Evolutionary conservation across 768 basidiomycete genomes (phyloP).

Genomic region (Gelatoporia subvermispora): DNA sequence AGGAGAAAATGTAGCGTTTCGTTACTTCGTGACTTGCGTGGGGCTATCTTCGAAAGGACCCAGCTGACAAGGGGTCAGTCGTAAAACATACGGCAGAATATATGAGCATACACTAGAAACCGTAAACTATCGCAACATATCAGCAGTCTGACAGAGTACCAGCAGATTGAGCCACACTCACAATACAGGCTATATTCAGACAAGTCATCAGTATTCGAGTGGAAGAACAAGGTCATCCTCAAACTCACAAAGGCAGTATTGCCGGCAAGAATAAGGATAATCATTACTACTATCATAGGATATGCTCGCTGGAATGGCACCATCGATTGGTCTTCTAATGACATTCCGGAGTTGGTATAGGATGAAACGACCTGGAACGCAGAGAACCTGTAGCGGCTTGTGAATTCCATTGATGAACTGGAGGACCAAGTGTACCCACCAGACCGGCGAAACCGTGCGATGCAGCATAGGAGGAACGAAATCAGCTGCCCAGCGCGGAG

Average conservation of each 20-base stretch:
- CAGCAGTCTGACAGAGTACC: background rate
- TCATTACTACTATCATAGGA: constrained; percentile 68
- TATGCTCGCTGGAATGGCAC: constrained; percentile 86
- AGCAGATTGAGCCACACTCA: constrained; percentile 36
- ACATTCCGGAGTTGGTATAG: constrained; percentile 86
- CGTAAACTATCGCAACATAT: constrained; percentile 53
- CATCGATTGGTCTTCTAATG: constrained; percentile 87
- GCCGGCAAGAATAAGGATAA: constrained; percentile 79
- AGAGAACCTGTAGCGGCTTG: constrained; percentile 56
- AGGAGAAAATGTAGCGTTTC: constrained; percentile 90
- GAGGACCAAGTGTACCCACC: constrained; percentile 46
- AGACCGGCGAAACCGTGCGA: constrained; percentile 51
- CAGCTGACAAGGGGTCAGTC: constrained; percentile 49
- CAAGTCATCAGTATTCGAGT: constrained; percentile 1
- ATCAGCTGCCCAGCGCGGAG: constrained; percentile 49
- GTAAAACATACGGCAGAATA: no score
- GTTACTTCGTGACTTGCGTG: constrained; percentile 50
- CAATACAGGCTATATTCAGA: constrained; percentile 67
- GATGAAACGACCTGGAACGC: constrained; percentile 81
- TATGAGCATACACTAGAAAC: constrained; percentile 20
- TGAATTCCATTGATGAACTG: background rate
- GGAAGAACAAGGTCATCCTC: background rate
- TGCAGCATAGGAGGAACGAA: constrained; percentile 60
- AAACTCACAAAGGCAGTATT: constrained; percentile 93
- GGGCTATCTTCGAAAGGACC: constrained; percentile 59